A percentile compares a stretch with the other conserved stretches of the same genome.
Evolutionary conservation across 345 rosid species (phyloP).

Genomic region (Lepidium aucheri): DNA sequence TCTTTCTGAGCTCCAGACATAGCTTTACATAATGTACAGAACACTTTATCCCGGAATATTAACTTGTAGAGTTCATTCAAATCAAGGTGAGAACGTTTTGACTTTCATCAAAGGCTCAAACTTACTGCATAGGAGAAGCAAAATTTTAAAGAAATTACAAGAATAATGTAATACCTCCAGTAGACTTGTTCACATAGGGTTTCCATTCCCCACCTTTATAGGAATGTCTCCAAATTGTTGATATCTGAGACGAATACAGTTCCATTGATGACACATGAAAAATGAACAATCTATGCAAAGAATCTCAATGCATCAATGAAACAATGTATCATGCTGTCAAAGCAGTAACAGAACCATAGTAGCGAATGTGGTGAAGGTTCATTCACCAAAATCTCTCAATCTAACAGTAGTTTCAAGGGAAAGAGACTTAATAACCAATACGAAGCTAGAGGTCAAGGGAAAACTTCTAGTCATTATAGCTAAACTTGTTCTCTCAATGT

Average conservation of each 20-base stretch:
- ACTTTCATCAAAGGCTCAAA: neutral
- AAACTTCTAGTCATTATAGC: neutral
- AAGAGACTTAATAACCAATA: neutral
- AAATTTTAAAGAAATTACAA: neutral
- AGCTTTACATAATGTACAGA: neutral
- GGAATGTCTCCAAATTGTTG: conserved; percentile 83
- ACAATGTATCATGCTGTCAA: neutral
- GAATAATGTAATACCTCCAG: conserved; percentile 48
- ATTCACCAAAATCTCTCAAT: neutral
- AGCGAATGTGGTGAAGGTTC: neutral
- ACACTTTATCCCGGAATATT: neutral
- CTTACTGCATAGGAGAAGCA: neutral
- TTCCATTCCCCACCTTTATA: conserved; percentile 75
- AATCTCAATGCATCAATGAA: neutral
- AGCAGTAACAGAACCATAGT: conserved; percentile 1
- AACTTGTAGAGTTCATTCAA: neutral
- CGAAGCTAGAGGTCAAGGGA: neutral
- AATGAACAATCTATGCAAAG: neutral
- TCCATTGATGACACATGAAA: neutral
- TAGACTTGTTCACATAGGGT: conserved; percentile 61
- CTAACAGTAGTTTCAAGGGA: neutral
- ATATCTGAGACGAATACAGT: conserved; percentile 41
- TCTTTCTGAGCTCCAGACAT: neutral
- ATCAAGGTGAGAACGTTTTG: neutral
- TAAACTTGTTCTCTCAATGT: conserved; percentile 5